phyloP scores from a whole-genome alignment of 2,329 filamentous ascomycete species.

The Pseudogymnoascus sp. region DNA sequence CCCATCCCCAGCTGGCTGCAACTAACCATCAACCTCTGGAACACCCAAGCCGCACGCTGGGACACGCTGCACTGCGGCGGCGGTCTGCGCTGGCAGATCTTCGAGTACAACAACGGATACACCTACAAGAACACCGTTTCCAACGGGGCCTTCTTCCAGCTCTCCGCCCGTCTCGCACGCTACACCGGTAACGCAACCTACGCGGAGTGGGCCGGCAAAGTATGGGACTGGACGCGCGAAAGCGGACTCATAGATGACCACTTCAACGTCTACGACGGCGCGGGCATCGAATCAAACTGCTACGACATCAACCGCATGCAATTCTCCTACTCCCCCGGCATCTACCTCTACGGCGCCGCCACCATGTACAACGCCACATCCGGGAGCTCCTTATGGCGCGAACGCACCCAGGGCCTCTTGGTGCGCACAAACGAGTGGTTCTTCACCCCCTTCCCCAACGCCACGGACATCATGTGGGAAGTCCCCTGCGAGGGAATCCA shows the following conservation, averaged over 20 bases:
- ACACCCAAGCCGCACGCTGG: conserved; percentile 65
- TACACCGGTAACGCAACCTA: conserved; percentile 62
- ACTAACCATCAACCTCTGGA: conserved; percentile 64
- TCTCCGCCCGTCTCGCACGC: conserved; percentile 67
- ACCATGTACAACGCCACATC: conserved; percentile 55
- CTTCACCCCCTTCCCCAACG: conserved; percentile 45
- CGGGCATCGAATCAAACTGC: conserved; percentile 46
- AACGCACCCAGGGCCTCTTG: conserved; percentile 46
- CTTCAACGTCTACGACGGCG: conserved; percentile 56
- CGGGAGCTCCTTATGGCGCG: conserved; percentile 44
- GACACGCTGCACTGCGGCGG: conserved; percentile 60
- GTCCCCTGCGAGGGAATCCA: conserved; percentile 53
- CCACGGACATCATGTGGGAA: conserved; percentile 58
- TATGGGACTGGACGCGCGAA: conserved; percentile 57
- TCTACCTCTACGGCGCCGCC: conserved; percentile 58
- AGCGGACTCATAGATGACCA: conserved; percentile 50
- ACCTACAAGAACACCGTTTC: conserved; percentile 77
- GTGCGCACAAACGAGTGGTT: conserved; percentile 41
- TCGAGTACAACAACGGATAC: conserved; percentile 66
- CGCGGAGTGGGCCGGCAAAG: conserved; percentile 56
- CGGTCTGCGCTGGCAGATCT: conserved; percentile 78
- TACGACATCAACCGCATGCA: conserved; percentile 43
- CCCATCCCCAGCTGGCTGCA: conserved; percentile 54
- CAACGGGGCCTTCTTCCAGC: conserved; percentile 77
- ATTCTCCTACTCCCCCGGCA: conserved; percentile 60